Base-by-base conservation (phyloP, 2,329 filamentous ascomycete genomes). In the Aspergillus japonicus region DNA sequence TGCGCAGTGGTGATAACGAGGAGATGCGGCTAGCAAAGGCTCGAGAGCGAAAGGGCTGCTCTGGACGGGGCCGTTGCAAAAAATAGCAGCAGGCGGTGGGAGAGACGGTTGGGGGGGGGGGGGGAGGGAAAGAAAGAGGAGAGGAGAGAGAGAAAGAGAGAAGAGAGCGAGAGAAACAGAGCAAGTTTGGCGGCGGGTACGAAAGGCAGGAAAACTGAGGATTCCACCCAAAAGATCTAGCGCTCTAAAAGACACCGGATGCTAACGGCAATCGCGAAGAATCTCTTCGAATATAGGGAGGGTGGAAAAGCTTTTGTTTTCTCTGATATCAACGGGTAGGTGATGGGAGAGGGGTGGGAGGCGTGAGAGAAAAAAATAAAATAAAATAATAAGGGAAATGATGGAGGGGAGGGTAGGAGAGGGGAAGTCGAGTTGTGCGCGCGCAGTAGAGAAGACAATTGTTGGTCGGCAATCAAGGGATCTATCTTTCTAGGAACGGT, bases 21-120 rank as follows among this genome's bases (percentile, higher is more conserved):
- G 54, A 54, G 59, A 66, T 63, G 62, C 64, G 62, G 64, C 66
- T 68, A 63, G 56, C 54, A 57, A 26, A 57, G 62, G 56, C 56
- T 52, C 50, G 39, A 50, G 60, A 60, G 53, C 42, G 53, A 26
- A 23, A 60, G 55, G 50, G 48, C 26, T 57, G 44, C 53, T 58
- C 52, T 54, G 56, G 50, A 49, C 56, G 31, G 56, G 56, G 56
- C 53, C 42, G 53, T 55, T 55, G 53, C 53, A 55, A 55, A 55
- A 55, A 55, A 55, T 55, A 55, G 53, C 26, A 55, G 53, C 42
- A 47, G 53, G 53, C 53, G 53, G 53, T 42, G 53, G 53, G 44
- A 47, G 39, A 55, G 33, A 33, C 11, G 33, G 50, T 4, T 42
- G n/a, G 29, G 47, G 29, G 51, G 29, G 47, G 29, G 51, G 21